phyloP scores from a whole-genome alignment of 345 rosid species.

The Sonneratia alba region DNA sequence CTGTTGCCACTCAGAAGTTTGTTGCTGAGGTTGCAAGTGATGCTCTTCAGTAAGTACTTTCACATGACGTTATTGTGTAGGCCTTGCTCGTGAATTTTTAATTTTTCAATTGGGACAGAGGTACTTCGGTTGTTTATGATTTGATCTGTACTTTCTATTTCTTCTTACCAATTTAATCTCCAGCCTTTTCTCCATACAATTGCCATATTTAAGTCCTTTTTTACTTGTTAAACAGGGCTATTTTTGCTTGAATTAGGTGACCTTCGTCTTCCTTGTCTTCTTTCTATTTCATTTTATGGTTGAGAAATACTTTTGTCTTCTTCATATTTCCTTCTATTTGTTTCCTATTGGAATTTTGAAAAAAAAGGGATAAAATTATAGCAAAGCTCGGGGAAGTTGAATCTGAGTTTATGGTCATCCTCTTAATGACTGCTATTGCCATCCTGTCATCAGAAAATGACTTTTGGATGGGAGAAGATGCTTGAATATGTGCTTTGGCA shows the following conservation, averaged over 20 bases:
- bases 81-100: not conserved
- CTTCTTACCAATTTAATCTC: not conserved
- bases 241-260: not conserved
- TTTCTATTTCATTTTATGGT: not conserved
- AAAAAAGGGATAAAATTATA: not conserved
- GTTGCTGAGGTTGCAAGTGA: slow-evolving; percentile 88
- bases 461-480: not conserved
- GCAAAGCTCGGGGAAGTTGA: not conserved
- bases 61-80: not conserved
- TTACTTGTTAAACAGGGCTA: not conserved
- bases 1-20: slow-evolving; percentile 95
- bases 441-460: not conserved
- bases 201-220: not conserved
- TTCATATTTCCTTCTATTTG: not conserved
- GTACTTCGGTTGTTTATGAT: not conserved
- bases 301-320: not conserved
- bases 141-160: not conserved
- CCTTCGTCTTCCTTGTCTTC: not conserved
- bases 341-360: not conserved
- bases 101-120: not conserved
- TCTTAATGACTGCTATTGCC: not conserved
- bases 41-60: slow-evolving; percentile 34
- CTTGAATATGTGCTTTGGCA: not conserved
- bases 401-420: not conserved
- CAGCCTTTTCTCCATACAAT: not conserved